These are phyloP conservation scores for Cenchrus americanus DNA, from an alignment of 176 grass and related monocot genomes.

Conservation along the genomic window DNA sequence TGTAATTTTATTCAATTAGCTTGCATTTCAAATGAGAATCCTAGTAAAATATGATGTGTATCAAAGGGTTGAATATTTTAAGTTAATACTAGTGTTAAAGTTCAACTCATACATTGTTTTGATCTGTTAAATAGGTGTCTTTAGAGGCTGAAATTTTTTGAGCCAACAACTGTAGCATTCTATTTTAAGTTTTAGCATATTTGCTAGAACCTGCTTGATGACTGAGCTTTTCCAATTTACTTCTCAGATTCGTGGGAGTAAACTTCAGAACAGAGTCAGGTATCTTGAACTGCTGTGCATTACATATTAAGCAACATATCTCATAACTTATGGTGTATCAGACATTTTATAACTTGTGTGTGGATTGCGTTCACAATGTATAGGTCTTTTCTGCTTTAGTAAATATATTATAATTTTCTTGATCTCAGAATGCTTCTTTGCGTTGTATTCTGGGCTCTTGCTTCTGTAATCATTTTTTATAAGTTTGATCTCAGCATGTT, in stretches of 20 bases:
- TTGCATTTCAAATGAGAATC: not conserved
- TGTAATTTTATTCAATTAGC: not conserved
- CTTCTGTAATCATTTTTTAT: conserved; percentile 1
- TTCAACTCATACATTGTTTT: not conserved
- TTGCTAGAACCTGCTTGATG: conserved; percentile 21
- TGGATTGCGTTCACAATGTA: not conserved
- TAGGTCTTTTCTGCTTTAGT: not conserved
- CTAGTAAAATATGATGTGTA: not conserved
- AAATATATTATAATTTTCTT: not conserved
- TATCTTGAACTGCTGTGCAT: conserved; percentile 27
- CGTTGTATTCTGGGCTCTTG: not conserved
- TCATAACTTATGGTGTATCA: not conserved
- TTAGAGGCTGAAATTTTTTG: not conserved
- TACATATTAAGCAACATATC: conserved; percentile 18
- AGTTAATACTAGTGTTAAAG: not conserved
- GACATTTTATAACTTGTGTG: not conserved
- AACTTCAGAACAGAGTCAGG: conserved; percentile 76
- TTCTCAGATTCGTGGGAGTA: conserved; percentile 66
- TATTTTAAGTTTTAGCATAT: not conserved
- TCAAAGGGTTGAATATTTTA: not conserved
- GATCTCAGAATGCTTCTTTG: conserved; percentile 2
- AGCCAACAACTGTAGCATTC: not conserved
- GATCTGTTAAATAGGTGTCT: not conserved
- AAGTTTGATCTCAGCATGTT: not conserved
- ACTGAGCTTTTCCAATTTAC: not conserved